A percentile compares a stretch with the other conserved stretches of the same genome.
These are phyloP conservation scores for Solanum tarijense DNA, from an alignment of 257 asterid genomes.

Conservation along the genomic window DNA sequence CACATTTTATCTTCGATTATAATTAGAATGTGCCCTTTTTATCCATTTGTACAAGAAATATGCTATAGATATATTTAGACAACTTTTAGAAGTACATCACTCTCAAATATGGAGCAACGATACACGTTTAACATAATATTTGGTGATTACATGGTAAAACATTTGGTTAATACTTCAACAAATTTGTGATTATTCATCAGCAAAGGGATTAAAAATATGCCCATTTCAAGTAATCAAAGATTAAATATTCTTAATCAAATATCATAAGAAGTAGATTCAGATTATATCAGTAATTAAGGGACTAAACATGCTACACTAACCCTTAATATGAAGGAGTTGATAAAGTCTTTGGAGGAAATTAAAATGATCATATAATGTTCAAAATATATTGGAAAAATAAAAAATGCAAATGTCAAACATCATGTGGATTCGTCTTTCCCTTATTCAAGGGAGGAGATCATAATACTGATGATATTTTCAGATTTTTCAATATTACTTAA, in stretches of 20 bases:
- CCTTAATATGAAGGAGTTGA: neutral
- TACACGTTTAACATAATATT: neutral
- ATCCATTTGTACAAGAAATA: neutral
- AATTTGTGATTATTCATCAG: neutral
- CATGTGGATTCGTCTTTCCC: neutral
- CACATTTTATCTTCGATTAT: neutral
- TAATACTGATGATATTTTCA: neutral
- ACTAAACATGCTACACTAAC: neutral
- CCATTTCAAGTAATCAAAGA: neutral
- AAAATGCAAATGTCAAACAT: neutral
- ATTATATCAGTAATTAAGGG: neutral
- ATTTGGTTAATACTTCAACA: neutral
- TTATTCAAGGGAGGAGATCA: neutral
- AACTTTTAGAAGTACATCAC: neutral
- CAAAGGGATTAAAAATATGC: neutral
- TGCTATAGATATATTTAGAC: neutral
- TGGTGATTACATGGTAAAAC: neutral
- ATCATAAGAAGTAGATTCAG: neutral
- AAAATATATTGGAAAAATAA: neutral
- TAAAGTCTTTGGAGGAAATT: neutral
- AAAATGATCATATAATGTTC: neutral
- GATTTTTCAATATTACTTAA: neutral
- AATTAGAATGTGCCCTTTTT: neutral
- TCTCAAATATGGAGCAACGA: neutral
- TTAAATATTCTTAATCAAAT: neutral